Base-by-base conservation (phyloP, 2,329 filamentous ascomycete genomes). In the Fusarium sp. region DNA sequence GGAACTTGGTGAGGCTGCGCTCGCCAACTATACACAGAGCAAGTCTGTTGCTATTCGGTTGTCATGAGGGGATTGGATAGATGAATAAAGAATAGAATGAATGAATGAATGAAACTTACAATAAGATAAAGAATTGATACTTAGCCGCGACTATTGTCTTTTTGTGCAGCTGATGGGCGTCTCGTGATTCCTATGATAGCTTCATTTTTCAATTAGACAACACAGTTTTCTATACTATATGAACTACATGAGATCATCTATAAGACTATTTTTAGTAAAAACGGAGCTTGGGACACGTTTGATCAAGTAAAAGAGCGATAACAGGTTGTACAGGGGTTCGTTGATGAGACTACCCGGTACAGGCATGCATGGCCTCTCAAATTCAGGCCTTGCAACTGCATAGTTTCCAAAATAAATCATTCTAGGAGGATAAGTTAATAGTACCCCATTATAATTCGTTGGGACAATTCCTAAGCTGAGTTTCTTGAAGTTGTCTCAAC, bases 1-100 rank as follows among this genome's bases (percentile, higher is more conserved):
- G 66, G 94, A 97, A 82, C 85, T 93, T 6, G 92, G 92, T 70
- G 91, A 92, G 85, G 89, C 88, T 51, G 92, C 90, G 2, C 81
- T 93, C 64, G 84, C 85, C 53, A 91, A 91, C 84, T 94, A 93
- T 82, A 92, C 90, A 17, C 88, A 93, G 81, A 89, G 85, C 80
- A 93, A 93, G 87, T 88, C 88, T 8, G 91, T 93, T 7, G 85
- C 46, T 31, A 53, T 53, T 31, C 27, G 46, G 46, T 12, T 53
- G 27, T 3, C 27, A 31, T 53, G 46, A 53, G 27, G 17, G 17
- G 2, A 11, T 2, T 27, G n/a, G 16, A 31, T 51, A 22, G 3
- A 11, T 17, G 29, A 17, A 27, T 29, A 51, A 46, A 46, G 46
- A 51, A 51, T 49, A 29, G 16, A 49, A 29, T 17, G 22, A 46